phyloP scores from a whole-genome alignment of 2,329 filamentous ascomycete genomes.

The Ophiostoma sp. region DNA sequence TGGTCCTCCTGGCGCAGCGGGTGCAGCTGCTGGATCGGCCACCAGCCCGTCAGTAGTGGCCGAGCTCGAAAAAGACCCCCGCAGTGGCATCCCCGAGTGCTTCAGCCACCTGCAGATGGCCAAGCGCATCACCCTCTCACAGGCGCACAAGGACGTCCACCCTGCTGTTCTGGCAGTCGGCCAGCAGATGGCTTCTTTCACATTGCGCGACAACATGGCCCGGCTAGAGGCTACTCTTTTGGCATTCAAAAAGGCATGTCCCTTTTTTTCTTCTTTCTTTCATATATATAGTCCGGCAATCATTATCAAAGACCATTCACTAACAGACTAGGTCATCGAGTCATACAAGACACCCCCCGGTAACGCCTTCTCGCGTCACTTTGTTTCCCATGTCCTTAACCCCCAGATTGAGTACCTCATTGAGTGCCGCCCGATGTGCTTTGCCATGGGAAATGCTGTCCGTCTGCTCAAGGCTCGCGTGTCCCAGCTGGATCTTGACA shows the following conservation, averaged over 20 bases:
- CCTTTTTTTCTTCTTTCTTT: neutral
- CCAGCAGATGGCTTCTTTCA: conserved; percentile 84
- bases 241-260: conserved; percentile 73
- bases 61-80: conserved; percentile 54
- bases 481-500: conserved; percentile 80
- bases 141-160: conserved; percentile 73
- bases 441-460: conserved; percentile 95
- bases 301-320: neutral
- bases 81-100: conserved; percentile 61
- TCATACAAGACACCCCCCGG: conserved; percentile 85
- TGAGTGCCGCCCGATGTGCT: conserved; percentile 89
- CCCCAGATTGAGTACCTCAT: conserved; percentile 94
- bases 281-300: neutral
- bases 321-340: conserved; percentile 64
- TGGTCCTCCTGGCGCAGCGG: conserved; percentile 33
- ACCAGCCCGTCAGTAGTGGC: conserved; percentile 30
- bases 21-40: conserved; percentile 26
- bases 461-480: conserved; percentile 91
- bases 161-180: conserved; percentile 79
- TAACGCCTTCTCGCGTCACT: conserved; percentile 80
- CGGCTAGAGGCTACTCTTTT: conserved; percentile 81
- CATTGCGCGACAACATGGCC: conserved; percentile 82
- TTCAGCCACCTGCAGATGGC: conserved; percentile 80
- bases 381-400: conserved; percentile 84
- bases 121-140: conserved; percentile 40